Evolutionary conservation across 140 eudicot genomes (phyloP).

Genomic region (Oenanthe javanica): DNA sequence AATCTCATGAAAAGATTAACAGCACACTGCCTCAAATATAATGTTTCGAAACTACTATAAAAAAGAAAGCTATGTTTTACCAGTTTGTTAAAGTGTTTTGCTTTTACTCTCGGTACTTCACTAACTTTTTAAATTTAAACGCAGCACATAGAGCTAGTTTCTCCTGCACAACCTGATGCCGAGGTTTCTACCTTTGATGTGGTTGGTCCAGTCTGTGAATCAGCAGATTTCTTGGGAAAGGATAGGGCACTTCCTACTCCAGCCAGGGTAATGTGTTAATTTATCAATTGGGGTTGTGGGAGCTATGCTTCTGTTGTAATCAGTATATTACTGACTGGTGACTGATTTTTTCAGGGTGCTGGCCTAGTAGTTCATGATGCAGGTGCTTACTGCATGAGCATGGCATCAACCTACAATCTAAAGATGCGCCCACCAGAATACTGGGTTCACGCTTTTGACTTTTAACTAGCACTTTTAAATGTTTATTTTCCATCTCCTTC

Average conservation of each 20-base stretch:
- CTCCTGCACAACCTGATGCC: slow-evolving; percentile 69
- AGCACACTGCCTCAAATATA: not conserved
- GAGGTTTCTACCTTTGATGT: slow-evolving; percentile 81
- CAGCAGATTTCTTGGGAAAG: slow-evolving; percentile 91
- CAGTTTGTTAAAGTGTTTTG: not conserved
- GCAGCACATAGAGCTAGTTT: slow-evolving; percentile 93
- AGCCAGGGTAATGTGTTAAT: slow-evolving; percentile 26
- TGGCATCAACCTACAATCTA: slow-evolving; percentile 98
- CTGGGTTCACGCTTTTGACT: slow-evolving; percentile 39
- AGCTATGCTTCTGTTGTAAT: slow-evolving; percentile 17
- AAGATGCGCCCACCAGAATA: slow-evolving; percentile 96
- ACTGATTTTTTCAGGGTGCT: slow-evolving; percentile 51
- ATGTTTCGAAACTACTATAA: not conserved
- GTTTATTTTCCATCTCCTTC: not conserved
- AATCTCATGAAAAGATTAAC: not conserved
- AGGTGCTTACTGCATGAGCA: slow-evolving; percentile 99
- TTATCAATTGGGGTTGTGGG: not conserved
- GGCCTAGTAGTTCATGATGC: slow-evolving; percentile 99
- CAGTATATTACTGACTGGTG: not conserved
- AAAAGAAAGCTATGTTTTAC: not conserved
- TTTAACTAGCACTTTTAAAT: not conserved
- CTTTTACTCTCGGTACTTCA: not conserved
- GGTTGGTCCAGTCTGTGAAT: slow-evolving; percentile 96
- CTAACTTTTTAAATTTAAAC: slow-evolving; percentile 10
- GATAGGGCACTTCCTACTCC: slow-evolving; percentile 87